These are phyloP conservation scores for Neonectria magnoliae DNA, from an alignment of 2,329 filamentous ascomycete species.

Conservation along the genomic window DNA sequence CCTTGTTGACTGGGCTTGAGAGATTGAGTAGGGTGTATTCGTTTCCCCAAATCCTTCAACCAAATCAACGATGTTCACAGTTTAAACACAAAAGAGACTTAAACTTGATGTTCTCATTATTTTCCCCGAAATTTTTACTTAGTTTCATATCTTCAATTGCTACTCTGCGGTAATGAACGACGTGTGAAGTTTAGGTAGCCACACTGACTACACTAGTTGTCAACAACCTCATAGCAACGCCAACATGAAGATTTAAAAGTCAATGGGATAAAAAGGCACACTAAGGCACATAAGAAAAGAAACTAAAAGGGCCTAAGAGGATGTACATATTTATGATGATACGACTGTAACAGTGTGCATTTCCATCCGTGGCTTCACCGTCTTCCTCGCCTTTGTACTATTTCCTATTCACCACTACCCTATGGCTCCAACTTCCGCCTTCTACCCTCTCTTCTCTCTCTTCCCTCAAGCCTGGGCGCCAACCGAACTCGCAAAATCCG, in stretches of 20 bases:
- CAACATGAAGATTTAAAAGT: too few relatives aligned
- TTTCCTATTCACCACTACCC: not conserved
- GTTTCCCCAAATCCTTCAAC: too few relatives aligned
- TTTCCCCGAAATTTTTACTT: too few relatives aligned
- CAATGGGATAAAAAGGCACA: not conserved
- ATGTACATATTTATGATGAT: not conserved
- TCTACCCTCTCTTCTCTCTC: not conserved
- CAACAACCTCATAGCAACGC: too few relatives aligned
- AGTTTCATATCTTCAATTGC: too few relatives aligned
- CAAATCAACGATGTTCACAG: too few relatives aligned
- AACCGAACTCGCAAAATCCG: not conserved
- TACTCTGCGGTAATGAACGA: not conserved
- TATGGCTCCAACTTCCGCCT: not conserved
- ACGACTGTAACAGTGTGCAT: not conserved
- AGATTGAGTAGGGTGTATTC: too few relatives aligned
- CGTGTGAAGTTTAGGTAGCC: not conserved
- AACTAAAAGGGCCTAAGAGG: not conserved
- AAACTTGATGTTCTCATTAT: too few relatives aligned
- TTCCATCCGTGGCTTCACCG: too few relatives aligned
- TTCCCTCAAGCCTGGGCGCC: not conserved
- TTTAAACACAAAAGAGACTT: too few relatives aligned
- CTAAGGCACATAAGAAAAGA: not conserved
- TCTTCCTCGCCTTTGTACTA: not conserved
- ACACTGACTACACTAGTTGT: too few relatives aligned
- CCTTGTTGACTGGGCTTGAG: too few relatives aligned